Percentiles rank a stretch among this genome's conserved stretches.
Conservation (phyloP, 2,329 filamentous ascomycete genomes). For the Hypoxylon sp. region DNA sequence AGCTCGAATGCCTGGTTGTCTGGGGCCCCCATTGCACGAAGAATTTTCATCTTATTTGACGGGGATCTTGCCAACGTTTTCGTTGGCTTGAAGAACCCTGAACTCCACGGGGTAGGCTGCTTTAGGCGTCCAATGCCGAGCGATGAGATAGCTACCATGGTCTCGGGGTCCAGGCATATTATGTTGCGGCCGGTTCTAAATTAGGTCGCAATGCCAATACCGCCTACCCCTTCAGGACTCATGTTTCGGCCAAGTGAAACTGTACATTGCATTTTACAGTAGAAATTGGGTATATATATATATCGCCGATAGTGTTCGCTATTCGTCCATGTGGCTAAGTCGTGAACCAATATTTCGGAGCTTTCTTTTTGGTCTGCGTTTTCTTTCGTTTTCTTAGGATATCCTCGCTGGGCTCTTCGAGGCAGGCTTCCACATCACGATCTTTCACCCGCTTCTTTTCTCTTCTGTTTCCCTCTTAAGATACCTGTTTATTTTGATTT, state of each 20-base stretch:
- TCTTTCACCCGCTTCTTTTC: constrained; percentile 18
- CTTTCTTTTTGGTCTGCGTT: constrained; percentile 22
- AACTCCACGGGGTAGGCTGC: constrained; percentile 26
- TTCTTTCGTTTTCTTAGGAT: constrained; percentile 28
- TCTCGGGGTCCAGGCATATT: constrained; percentile 17
- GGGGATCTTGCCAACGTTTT: constrained; percentile 26
- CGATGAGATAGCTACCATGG: constrained; percentile 12
- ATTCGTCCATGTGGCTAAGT: constrained; percentile 20
- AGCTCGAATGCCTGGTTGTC: constrained; percentile 4
- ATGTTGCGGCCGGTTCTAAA: constrained; percentile 15
- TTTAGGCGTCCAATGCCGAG: constrained; percentile 11
- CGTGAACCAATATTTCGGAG: constrained; percentile 28
- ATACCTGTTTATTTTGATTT: constrained; percentile 11
- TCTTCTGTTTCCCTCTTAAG: constrained; percentile 1
- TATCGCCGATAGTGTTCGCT: constrained; percentile 31
- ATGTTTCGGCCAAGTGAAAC: constrained; percentile 40
- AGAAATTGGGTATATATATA: constrained; percentile 37
- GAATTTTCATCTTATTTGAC: constrained; percentile 27
- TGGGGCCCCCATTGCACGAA: constrained; percentile 12
- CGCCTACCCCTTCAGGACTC: constrained; percentile 30
- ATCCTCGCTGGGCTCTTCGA: constrained; percentile 27
- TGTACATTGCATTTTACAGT: constrained; percentile 12
- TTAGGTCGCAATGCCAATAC: constrained; percentile 36
- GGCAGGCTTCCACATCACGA: constrained; percentile 15
- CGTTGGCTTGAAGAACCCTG: constrained; percentile 24